phyloP scores from a whole-genome alignment of 495 filamentous ascomycete species.

The Jackrogersella multiformis region DNA sequence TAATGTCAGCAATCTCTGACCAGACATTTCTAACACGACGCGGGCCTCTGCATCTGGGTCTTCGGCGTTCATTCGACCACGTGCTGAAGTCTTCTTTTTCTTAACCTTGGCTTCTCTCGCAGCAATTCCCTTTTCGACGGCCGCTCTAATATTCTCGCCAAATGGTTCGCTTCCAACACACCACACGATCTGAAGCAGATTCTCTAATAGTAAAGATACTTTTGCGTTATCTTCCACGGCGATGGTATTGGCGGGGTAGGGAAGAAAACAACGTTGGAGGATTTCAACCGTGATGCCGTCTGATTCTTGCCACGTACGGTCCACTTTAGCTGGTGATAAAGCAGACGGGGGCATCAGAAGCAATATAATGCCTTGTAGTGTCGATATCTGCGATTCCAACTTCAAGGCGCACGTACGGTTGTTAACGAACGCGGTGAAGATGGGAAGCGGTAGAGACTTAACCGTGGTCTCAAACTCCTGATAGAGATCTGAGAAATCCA shows the following conservation, averaged over 20 bases:
- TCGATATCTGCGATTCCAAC: conserved; percentile 61
- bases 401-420: conserved; percentile 58
- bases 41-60: conserved; percentile 47
- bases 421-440: conserved; percentile 78
- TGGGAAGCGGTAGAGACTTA: conserved; percentile 69
- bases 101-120: conserved; percentile 65
- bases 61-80: conserved; percentile 52
- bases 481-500: conserved; percentile 71
- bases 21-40: conserved; percentile 50
- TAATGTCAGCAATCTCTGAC: conserved; percentile 50
- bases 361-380: conserved; percentile 71
- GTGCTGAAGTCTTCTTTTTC: conserved; percentile 53
- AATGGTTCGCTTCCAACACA: conserved; percentile 51
- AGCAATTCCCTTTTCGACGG: conserved; percentile 70
- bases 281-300: conserved; percentile 64
- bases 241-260: conserved; percentile 71
- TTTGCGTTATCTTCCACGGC: conserved; percentile 79
- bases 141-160: conserved; percentile 57
- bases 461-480: conserved; percentile 72
- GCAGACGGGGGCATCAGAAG: conserved; percentile 68
- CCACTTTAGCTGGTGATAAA: conserved; percentile 57
- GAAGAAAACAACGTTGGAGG: conserved; percentile 74
- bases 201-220: conserved; percentile 79
- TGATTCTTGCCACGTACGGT: conserved; percentile 49
- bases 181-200: conserved; percentile 69